A percentile compares a stretch with the other conserved stretches of the same genome.
Conservation (phyloP, 2,329 filamentous ascomycete species). For the Dactylonectria macrodidyma region DNA sequence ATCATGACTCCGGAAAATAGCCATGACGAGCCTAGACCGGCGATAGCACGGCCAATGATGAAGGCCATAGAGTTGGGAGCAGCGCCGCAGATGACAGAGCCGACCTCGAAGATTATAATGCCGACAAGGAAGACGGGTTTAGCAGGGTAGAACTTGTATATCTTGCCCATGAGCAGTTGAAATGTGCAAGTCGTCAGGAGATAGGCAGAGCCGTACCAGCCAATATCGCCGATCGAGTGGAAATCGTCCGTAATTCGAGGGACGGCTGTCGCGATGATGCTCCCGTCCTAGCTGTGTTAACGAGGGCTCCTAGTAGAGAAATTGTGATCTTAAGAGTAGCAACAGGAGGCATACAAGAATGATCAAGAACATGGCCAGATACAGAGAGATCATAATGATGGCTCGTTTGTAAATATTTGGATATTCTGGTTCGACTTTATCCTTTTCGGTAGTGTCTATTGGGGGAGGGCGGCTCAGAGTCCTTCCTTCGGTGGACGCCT, state of each 20-base stretch:
- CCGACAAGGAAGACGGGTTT: constrained; percentile 57
- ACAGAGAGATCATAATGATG: constrained; percentile 55
- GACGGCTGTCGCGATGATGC: constrained; percentile 60
- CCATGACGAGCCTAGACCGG: constrained; percentile 59
- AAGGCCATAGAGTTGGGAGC: constrained; percentile 51
- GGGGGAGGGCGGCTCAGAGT: constrained; percentile 19
- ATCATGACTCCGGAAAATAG: constrained; percentile 61
- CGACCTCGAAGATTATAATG: constrained; percentile 60
- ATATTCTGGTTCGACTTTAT: constrained; percentile 30
- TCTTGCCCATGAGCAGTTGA: constrained; percentile 57
- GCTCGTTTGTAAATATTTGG: constrained; percentile 41
- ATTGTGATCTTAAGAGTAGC: accelerated
- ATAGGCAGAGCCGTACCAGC: constrained; percentile 64
- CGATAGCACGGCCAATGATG: constrained; percentile 53
- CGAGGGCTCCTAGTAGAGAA: not conserved
- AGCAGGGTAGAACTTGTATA: constrained; percentile 62
- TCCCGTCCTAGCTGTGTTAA: constrained; percentile 48
- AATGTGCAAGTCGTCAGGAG: constrained; percentile 58
- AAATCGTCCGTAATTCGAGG: constrained; percentile 60
- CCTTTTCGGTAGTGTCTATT: not conserved
- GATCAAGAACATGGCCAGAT: constrained; percentile 57
- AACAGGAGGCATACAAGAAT: constrained; percentile 48
- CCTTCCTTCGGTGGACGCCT: not conserved
- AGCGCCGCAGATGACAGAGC: constrained; percentile 57
- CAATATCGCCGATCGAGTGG: constrained; percentile 61